phyloP scores from a whole-genome alignment of 2,329 filamentous ascomycete species.

The Didymella glomerata region DNA sequence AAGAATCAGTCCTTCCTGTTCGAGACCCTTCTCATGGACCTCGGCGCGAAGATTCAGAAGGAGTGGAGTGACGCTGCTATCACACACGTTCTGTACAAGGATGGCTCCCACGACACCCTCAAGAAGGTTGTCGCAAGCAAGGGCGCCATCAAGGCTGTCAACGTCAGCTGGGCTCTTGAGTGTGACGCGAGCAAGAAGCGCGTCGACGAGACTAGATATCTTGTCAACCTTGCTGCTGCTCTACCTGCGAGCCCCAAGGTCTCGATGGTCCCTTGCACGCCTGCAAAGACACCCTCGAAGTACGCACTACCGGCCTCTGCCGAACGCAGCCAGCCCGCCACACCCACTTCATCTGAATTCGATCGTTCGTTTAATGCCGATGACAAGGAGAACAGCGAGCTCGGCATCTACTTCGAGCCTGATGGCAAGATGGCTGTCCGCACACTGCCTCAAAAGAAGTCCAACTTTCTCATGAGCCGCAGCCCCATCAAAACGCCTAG shows the following conservation, averaged over 20 bases:
- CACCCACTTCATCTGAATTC: constrained; percentile 41
- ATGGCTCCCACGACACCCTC: constrained; percentile 80
- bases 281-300: constrained; percentile 43
- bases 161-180: constrained; percentile 87
- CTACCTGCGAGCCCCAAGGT: constrained; percentile 33
- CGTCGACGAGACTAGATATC: constrained; percentile 45
- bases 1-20: constrained; percentile 69
- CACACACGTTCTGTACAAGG: constrained; percentile 90
- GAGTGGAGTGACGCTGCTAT: constrained; percentile 73
- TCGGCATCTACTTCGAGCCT: constrained; percentile 51
- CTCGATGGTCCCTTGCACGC: constrained; percentile 38
- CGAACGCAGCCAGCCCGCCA: constrained; percentile 36
- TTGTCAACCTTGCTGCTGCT: constrained; percentile 41
- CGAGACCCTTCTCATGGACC: constrained; percentile 77
- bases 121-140: constrained; percentile 78
- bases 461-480: constrained; percentile 40
- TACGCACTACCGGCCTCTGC: constrained; percentile 36
- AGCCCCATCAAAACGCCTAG: constrained; percentile 63
- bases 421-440: constrained; percentile 58
- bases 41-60: constrained; percentile 82
- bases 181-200: constrained; percentile 48
- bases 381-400: constrained; percentile 49
- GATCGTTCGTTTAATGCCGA: constrained; percentile 37
- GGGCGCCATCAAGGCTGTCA: constrained; percentile 83
- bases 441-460: constrained; percentile 40